These are phyloP conservation scores for maize (Zea mays) DNA, from an alignment of 176 grass and related monocot genomes.

Conservation along the genomic window DNA sequence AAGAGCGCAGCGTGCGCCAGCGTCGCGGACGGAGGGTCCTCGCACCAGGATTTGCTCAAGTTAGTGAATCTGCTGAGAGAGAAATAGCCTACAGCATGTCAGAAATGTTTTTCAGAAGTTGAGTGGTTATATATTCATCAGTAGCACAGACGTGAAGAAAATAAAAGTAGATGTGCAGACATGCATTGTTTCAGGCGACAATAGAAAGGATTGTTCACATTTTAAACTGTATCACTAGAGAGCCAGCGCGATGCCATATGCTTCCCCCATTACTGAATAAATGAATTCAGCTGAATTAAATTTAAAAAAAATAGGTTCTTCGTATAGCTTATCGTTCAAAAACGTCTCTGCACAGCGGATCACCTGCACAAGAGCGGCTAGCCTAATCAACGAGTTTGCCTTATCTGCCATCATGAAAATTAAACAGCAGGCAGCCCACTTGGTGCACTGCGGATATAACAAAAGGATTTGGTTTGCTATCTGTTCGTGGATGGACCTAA, in stretches of 20 bases:
- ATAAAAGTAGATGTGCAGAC: neutral
- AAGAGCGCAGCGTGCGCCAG: slow-evolving; percentile 33
- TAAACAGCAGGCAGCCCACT: too few species aligned
- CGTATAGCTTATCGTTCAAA: too few species aligned
- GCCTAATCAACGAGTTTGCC: too few species aligned
- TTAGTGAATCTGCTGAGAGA: slow-evolving; percentile 36
- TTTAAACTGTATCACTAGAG: neutral
- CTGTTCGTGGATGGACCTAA: too few species aligned
- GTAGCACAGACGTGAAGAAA: neutral
- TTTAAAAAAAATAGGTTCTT: too few species aligned
- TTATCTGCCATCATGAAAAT: too few species aligned
- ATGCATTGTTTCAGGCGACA: neutral
- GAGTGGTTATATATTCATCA: neutral
- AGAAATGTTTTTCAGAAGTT: neutral
- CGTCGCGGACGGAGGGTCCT: slow-evolving; percentile 38
- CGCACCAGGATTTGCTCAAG: slow-evolving; percentile 39
- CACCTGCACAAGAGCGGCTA: too few species aligned
- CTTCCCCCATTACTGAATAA: too few species aligned
- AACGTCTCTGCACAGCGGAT: too few species aligned
- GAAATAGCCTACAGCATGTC: neutral
- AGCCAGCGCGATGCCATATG: neutral
- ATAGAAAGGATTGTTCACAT: neutral
- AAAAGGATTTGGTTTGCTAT: too few species aligned
- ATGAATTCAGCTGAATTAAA: too few species aligned
- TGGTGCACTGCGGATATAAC: too few species aligned